Base-by-base conservation (phyloP, 305 asterid species). In the Salvia sclarea region DNA sequence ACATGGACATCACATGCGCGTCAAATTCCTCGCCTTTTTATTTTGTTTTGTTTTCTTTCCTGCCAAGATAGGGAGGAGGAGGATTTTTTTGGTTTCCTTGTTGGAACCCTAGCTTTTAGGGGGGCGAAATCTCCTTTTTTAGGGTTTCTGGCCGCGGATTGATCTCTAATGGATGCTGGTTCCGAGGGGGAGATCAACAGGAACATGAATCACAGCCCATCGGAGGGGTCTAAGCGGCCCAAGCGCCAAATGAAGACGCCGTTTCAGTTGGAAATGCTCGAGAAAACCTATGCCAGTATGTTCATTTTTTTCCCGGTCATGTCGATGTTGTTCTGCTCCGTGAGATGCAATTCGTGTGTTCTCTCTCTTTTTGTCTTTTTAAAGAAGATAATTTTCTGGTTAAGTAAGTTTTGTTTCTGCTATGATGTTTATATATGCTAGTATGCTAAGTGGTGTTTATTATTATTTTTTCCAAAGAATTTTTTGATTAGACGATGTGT, bases 171-270 rank as follows among this genome's bases (percentile, higher is more conserved):
- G 97, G 99, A 91, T 74, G 81, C 82, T 48, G 94, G 81, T 76
- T 91, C 97, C 8, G 96, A 94, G 60, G 98, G 87, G 7, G 97
- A 91, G 78, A 77, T 82, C 68, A 72, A 80, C 44, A 73, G 37
- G 79, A 76, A 73, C 68, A 64, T 72, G 78, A 72, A 83, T 81
- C 90, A 79, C 45, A 76, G 88, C 76, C 83, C 84, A 2, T 37
- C 83, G 21, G 96, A 85, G 49, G 90, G 81, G 35, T 75, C 88
- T 24, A 95, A 89, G 94, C 79, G 89, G 80, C 92, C 99, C 48
- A 95, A 91, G 73, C 90, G 99, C 37, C 99, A 91, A 95, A 95
- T 95, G 99, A 95, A 95, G 86, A 95, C 99, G 68, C 98, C 98
- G 5, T 88, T 80, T 77, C 99, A 95, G 84, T 86, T 95, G 89